Percentiles rank a stretch among this genome's conserved stretches.
These are phyloP conservation scores for Solanum pennellii DNA, from an alignment of 257 asterid genomes.

Conservation along the genomic window DNA sequence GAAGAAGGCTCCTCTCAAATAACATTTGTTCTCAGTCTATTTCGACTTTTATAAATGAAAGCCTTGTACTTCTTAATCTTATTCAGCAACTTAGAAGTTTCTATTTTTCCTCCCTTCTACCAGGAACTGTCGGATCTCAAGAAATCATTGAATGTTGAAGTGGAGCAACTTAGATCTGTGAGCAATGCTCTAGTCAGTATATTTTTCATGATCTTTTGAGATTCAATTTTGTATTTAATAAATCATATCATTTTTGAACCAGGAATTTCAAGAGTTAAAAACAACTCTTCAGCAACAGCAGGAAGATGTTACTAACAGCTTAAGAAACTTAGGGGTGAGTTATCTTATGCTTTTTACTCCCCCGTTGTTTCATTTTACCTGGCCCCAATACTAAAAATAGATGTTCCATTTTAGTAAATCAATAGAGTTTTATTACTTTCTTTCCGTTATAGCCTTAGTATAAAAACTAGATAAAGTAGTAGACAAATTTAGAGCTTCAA, in stretches of 20 bases:
- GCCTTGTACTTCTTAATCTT: background rate
- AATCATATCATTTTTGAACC: background rate
- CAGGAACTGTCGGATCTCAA: conserved; percentile 86
- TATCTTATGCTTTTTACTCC: background rate
- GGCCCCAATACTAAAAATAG: background rate
- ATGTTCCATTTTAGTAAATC: no score
- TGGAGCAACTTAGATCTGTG: conserved; percentile 82
- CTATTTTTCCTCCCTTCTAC: background rate
- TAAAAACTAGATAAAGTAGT: background rate
- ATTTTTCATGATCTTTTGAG: background rate
- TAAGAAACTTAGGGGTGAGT: conserved; percentile 60
- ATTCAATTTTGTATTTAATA: background rate
- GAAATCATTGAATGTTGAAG: conserved; percentile 61
- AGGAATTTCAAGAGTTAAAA: conserved; percentile 90
- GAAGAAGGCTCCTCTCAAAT: background rate
- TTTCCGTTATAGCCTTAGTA: no score
- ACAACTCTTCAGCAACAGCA: conserved; percentile 93
- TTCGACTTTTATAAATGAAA: background rate
- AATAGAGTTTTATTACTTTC: background rate
- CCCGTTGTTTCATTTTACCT: background rate
- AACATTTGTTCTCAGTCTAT: background rate
- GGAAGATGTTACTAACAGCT: conserved; percentile 72
- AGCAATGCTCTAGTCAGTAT: conserved; percentile 11
- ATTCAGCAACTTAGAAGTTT: background rate
- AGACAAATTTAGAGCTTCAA: background rate